Evolutionary conservation across 768 basidiomycete species (phyloP), one percentile per base, ranked within the genome.

Genomic region (Cystofilobasidium macerans): DNA sequence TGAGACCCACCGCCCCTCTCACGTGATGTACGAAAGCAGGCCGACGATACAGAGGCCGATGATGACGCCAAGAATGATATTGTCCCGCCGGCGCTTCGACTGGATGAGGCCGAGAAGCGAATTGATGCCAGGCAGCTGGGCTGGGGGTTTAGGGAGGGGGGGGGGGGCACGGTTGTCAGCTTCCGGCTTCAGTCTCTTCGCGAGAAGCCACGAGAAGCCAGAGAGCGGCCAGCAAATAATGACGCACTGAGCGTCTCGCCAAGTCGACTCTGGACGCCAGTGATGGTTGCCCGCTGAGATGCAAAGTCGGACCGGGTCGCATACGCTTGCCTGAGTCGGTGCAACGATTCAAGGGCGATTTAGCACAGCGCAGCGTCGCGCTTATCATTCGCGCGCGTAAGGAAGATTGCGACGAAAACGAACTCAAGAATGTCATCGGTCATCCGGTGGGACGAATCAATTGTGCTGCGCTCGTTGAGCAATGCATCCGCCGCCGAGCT

Each of bases 391-490:
- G 3, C 60, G 32, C 35, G 38, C 5, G 57, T 1, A 47, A n/a
- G 16, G 8, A n/a, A 12, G 40, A 16, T 26, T 13, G 32, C 30
- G 20, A 24, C 22, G 61, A 1, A 48, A 11, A 75, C 87, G 66
- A 73, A 94, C 92, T 87, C 83, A 30, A 99, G 80, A 38, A 93
- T 81, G 47, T 87, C 87, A 73, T 98, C 94, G 24, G 89, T 87
- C 93, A 98, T 97, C 65, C 83, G 80, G 78, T 98, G 93, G 28
- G 88, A 90, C 70, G 84, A 88, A 77, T 97, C 94, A 67, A 98
- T 94, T 69, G 84, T 82, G 4, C 86, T 83, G 53, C 95, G 82
- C 77, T 99, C 95, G 28, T 85, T 84, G 32, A 99, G 79, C 45
- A 99, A 77, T 8, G 88, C 83, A 70, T 98, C 95, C 1, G 88